These are phyloP conservation scores for Salix purpurea DNA, from an alignment of 345 rosid genomes.

Conservation along the genomic window DNA sequence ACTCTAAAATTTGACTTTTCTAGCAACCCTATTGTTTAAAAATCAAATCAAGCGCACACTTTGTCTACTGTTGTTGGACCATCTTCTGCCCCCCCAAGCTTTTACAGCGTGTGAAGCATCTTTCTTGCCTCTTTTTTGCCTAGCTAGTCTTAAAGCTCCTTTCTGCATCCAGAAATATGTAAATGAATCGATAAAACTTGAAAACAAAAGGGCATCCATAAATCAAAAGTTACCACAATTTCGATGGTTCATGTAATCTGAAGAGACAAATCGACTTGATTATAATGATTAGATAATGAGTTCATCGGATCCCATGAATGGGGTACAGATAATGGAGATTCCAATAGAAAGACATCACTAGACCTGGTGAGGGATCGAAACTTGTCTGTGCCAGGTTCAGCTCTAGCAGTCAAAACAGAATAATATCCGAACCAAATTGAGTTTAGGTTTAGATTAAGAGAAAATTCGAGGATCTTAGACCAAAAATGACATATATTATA, in stretches of 20 bases:
- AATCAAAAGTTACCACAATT: slow-evolving; percentile 34
- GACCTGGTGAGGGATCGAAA: background rate
- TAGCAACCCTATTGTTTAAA: background rate
- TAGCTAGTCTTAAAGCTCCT: background rate
- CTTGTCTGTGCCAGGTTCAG: background rate
- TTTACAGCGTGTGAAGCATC: background rate
- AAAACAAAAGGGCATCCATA: background rate
- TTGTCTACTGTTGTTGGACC: background rate
- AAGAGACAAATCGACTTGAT: slow-evolving; percentile 25
- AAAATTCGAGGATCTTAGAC: background rate
- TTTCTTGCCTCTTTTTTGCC: background rate
- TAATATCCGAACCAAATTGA: background rate
- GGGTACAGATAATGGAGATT: background rate
- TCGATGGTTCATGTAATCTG: slow-evolving; percentile 21
- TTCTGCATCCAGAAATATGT: background rate
- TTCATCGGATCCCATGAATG: background rate
- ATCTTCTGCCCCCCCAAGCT: background rate
- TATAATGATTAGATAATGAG: slow-evolving; percentile 14
- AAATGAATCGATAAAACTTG: no score
- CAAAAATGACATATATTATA: no score
- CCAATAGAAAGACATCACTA: background rate
- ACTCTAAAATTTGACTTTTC: background rate
- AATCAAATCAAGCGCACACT: background rate
- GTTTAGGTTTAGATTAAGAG: background rate
- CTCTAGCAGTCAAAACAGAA: background rate